A percentile compares a stretch with the other conserved stretches of the same genome.
These are phyloP conservation scores for Nannochloris sp. DNA, from an alignment of 139 green algal species.

Conservation along the genomic window DNA sequence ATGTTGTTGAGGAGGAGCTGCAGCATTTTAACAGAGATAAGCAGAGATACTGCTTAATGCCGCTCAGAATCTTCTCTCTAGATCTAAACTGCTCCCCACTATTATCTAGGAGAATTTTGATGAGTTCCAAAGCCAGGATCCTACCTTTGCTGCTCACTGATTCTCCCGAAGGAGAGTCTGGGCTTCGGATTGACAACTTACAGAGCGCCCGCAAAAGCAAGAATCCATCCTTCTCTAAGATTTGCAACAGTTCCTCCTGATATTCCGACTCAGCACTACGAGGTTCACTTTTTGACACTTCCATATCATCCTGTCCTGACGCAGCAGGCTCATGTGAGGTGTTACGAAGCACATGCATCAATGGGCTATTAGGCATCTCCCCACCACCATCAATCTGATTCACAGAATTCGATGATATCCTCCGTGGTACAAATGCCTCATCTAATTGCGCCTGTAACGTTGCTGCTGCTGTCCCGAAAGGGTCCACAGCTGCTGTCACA, in stretches of 20 bases:
- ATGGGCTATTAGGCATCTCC: too few species aligned
- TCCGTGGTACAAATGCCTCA: constrained; percentile 11
- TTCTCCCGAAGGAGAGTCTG: constrained; percentile 49
- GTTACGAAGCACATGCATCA: too few species aligned
- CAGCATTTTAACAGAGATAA: constrained; percentile 92
- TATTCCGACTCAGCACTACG: background rate
- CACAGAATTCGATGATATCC: too few species aligned
- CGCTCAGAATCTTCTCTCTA: constrained; percentile 68
- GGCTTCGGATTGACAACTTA: constrained; percentile 84
- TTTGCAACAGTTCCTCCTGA: background rate
- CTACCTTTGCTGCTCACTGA: constrained; percentile 59
- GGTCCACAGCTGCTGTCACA: constrained; percentile 38
- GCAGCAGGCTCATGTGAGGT: background rate
- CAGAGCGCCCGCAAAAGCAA: constrained; percentile 95
- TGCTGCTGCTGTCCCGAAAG: constrained; percentile 35
- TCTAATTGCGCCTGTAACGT: constrained; percentile 33
- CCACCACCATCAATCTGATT: too few species aligned
- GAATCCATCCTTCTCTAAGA: constrained; percentile 83
- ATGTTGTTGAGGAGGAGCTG: constrained; percentile 37
- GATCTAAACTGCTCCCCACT: constrained; percentile 70
- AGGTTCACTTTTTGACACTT: background rate
- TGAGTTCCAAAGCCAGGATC: constrained; percentile 88
- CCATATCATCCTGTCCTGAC: background rate
- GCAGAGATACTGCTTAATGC: constrained; percentile 93
- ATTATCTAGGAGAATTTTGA: constrained; percentile 95